Evolutionary conservation across 495 filamentous ascomycete genomes (phyloP), one percentile per base, ranked within the genome.

Genomic region (Trichoderma gamsii): DNA sequence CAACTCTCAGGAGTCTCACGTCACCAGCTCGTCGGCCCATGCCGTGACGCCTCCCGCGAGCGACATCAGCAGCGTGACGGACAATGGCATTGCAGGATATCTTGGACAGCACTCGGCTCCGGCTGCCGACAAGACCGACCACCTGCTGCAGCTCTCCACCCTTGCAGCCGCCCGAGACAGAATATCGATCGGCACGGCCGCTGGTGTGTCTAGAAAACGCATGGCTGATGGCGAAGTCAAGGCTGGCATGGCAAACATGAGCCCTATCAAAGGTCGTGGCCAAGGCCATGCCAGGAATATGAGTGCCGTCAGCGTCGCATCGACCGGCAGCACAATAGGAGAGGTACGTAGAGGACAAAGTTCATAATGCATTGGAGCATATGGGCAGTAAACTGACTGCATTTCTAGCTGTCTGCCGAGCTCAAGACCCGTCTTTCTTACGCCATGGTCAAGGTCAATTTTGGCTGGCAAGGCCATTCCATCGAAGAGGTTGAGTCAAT

Each of bases 361-460:
- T 13, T 68, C 67, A 3, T 3, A 13, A 67, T 15, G 63, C 65
- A 67, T 65, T 35, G 66, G 66, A 38, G 52, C 18, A 43, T 61
- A 27, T 35, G 43, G 8, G 6, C 4, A 43, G 16, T 44, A 15
- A 21, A 44, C 63, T 65, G 15, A 16, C 69, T 66, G 56, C 43
- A 68, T 67, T 65, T 66, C 51, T 72, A 96, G 89, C 76, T 95
- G 61, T 91, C 92, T 41, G 84, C 86, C 46, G 87, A 92, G 72
- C 83, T 97, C 29, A 88, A 87, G 70, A 85, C 91, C 8, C 89
- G 92, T 65, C 81, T 97, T 15, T 90, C 91, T 7, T 96, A 97
- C 76, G 92, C 92, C 44, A 91, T 94, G 80, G 85, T 93, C 72
- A 96, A 96, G 75, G 88, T 97, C 49, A 89, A 94, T 77, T 87